Evolutionary conservation across 1,284 basidiomycete genomes (phyloP).

Genomic region (Fomitopsis schrenkii): DNA sequence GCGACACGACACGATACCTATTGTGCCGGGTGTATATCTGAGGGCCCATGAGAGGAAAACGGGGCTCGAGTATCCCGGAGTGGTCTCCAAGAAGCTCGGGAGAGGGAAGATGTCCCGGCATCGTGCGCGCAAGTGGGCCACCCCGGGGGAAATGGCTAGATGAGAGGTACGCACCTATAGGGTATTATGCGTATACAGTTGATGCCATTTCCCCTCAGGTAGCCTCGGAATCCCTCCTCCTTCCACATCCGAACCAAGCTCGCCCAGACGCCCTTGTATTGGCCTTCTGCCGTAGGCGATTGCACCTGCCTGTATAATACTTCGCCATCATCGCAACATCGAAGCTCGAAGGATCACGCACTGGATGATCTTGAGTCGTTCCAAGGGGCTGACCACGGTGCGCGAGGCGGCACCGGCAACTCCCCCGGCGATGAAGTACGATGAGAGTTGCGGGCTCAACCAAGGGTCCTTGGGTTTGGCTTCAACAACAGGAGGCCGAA

Average conservation of each 20-base stretch:
- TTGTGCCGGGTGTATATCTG: too few species aligned
- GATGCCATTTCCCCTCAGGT: slow-evolving; percentile 90
- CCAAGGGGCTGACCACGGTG: slow-evolving; percentile 89
- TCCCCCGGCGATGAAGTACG: slow-evolving; percentile 74
- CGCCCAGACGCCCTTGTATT: slow-evolving; percentile 82
- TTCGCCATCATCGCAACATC: background rate
- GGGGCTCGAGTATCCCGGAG: too few species aligned
- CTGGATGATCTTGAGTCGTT: slow-evolving; percentile 95
- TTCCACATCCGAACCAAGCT: slow-evolving; percentile 85
- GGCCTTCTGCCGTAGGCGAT: slow-evolving; percentile 50
- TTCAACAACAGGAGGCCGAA: slow-evolving; percentile 4
- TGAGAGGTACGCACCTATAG: slow-evolving; percentile 45
- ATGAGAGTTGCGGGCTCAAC: slow-evolving; percentile 58
- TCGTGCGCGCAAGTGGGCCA: too few species aligned
- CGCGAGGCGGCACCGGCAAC: slow-evolving; percentile 80
- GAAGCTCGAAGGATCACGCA: slow-evolving; percentile 35
- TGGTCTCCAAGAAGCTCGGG: too few species aligned
- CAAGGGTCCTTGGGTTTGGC: slow-evolving; percentile 16
- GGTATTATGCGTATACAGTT: slow-evolving; percentile 90
- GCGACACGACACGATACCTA: too few species aligned
- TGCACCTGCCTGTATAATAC: slow-evolving; percentile 71
- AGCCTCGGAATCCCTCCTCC: slow-evolving; percentile 90
- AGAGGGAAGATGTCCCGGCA: too few species aligned
- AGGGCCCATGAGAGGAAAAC: too few species aligned
- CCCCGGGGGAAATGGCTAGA: too few species aligned